A percentile compares a stretch with the other conserved stretches of the same genome.
phyloP scores from a whole-genome alignment of 768 basidiomycete species.

The Lepiota subincarnata region DNA sequence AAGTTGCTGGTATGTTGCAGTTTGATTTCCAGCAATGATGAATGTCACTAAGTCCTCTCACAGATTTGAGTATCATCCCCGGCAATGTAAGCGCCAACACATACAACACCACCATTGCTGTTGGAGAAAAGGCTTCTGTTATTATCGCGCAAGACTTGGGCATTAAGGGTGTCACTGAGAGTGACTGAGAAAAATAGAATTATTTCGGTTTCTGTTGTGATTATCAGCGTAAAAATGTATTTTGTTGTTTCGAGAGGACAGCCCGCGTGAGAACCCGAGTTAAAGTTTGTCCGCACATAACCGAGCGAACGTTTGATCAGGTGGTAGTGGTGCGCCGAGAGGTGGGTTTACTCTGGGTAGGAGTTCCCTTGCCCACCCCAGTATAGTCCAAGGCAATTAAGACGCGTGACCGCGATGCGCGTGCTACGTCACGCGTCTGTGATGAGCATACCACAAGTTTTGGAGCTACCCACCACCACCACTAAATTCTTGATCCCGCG shows the following conservation, averaged over 20 bases:
- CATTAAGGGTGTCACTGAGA: slow-evolving; percentile 18
- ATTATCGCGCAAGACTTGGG: slow-evolving; percentile 55
- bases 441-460: background rate
- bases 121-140: slow-evolving; percentile 61
- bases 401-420: slow-evolving; percentile 13
- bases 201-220: background rate
- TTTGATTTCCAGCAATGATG: background rate
- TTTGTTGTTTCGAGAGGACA: too few relatives aligned
- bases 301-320: too few relatives aligned
- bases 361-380: background rate
- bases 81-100: slow-evolving; percentile 39
- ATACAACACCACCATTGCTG: slow-evolving; percentile 36
- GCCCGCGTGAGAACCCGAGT: background rate
- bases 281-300: background rate
- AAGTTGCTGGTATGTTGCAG: slow-evolving; percentile 45
- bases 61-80: slow-evolving; percentile 37
- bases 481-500: too few relatives aligned
- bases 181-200: slow-evolving; percentile 2
- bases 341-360: too few relatives aligned
- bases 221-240: too few relatives aligned
- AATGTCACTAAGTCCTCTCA: background rate
- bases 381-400: background rate
- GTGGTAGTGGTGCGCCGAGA: too few relatives aligned
- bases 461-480: background rate
- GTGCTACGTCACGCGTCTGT: slow-evolving; percentile 19